Evolutionary conservation across 306 rosid genomes (phyloP).

Genomic region (Casuarina cunninghamiana): DNA sequence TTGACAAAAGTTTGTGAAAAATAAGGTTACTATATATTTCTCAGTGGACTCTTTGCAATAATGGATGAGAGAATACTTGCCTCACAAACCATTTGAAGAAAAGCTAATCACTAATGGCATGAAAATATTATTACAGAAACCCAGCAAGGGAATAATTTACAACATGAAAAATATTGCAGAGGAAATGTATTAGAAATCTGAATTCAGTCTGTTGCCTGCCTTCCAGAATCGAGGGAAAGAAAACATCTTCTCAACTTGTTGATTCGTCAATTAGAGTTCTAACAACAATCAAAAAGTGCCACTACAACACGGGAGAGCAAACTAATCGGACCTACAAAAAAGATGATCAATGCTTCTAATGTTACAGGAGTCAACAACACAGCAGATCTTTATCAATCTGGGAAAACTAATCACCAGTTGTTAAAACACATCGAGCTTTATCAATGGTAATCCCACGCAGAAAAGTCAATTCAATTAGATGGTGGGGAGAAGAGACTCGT

Average conservation of each 20-base stretch:
- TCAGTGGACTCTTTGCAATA: neutral
- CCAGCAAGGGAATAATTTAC: neutral
- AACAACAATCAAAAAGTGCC: slow-evolving; percentile 16
- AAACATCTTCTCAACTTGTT: neutral
- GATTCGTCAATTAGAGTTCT: slow-evolving; percentile 1
- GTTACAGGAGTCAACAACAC: slow-evolving; percentile 39
- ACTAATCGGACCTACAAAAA: neutral
- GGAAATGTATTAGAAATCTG: neutral
- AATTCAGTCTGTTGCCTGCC: neutral
- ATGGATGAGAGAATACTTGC: neutral
- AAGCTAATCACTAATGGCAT: neutral
- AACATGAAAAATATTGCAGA: neutral
- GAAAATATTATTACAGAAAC: neutral
- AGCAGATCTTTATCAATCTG: slow-evolving; percentile 15
- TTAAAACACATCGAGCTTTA: slow-evolving; percentile 20
- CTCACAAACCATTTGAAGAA: neutral
- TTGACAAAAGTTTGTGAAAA: too few species aligned
- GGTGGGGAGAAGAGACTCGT: neutral
- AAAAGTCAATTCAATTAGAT: slow-evolving; percentile 20
- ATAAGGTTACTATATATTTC: neutral
- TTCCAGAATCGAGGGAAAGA: neutral
- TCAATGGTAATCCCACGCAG: neutral
- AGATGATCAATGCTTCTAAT: slow-evolving; percentile 13
- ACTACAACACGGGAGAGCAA: neutral
- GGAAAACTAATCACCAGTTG: slow-evolving; percentile 21